These are phyloP conservation scores for Cucurbita ficifolia DNA, from an alignment of 306 rosid species.

Conservation along the genomic window DNA sequence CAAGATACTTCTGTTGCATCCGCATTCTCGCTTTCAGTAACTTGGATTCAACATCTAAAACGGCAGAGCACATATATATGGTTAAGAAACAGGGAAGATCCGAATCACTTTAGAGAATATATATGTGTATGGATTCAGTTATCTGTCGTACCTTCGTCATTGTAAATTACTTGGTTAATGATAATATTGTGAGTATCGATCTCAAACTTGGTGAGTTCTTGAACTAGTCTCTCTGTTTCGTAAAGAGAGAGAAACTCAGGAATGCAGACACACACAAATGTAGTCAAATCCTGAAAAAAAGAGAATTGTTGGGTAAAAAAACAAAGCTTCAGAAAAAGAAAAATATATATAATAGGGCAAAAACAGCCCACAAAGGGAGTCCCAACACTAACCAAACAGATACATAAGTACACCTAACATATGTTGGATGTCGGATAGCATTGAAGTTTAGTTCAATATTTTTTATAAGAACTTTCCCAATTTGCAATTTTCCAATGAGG, in stretches of 20 bases:
- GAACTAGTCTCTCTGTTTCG: conserved; percentile 97
- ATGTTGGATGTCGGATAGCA: too few relatives aligned
- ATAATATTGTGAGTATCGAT: conserved; percentile 94
- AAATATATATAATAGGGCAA: neutral
- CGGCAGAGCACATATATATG: neutral
- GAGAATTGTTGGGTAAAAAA: neutral
- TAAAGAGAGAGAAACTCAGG: conserved; percentile 96
- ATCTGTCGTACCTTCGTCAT: conserved; percentile 52
- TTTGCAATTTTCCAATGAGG: too few relatives aligned
- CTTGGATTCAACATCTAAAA: conserved; percentile 68
- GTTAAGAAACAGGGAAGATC: neutral
- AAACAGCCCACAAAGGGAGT: neutral
- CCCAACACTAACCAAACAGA: neutral
- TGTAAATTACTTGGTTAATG: conserved; percentile 84
- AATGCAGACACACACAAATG: conserved; percentile 93
- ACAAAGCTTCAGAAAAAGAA: neutral
- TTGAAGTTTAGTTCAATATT: too few relatives aligned
- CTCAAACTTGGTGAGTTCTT: conserved; percentile 89
- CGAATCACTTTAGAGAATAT: neutral
- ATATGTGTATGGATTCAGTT: neutral
- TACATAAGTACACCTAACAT: neutral
- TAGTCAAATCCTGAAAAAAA: conserved; percentile 83
- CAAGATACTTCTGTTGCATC: conserved; percentile 88
- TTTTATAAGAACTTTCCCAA: too few relatives aligned
- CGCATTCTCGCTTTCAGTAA: conserved; percentile 93